Evolutionary conservation across 306 rosid species (phyloP).

Genomic region (Cucumis sativus): DNA sequence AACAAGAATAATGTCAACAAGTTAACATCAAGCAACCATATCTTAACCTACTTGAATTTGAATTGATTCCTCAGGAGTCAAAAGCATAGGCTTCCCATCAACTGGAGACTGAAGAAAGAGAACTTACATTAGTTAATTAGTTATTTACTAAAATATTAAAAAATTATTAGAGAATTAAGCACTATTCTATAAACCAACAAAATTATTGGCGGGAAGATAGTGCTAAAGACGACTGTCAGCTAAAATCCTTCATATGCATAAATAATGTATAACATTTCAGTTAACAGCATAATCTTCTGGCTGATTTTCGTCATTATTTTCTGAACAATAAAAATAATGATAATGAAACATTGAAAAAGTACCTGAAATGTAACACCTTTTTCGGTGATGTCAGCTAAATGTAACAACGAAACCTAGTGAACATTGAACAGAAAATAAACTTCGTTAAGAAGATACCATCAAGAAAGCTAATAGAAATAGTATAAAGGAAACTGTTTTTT

Average conservation of each 20-base stretch:
- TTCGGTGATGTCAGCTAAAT: constrained; percentile 95
- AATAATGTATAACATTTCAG: background rate
- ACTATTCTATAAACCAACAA: background rate
- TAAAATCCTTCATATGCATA: background rate
- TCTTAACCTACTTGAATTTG: constrained; percentile 65
- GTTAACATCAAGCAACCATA: background rate
- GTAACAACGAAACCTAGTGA: constrained; percentile 75
- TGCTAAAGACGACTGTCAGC: background rate
- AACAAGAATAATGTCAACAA: background rate
- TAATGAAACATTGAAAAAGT: background rate
- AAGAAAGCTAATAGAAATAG: background rate
- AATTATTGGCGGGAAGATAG: background rate
- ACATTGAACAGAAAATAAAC: constrained; percentile 15
- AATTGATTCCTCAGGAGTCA: constrained; percentile 94
- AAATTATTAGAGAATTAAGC: background rate
- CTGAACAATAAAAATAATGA: background rate
- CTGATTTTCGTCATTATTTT: no score
- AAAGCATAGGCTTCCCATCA: constrained; percentile 96
- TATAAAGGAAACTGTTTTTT: background rate
- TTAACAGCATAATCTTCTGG: no score
- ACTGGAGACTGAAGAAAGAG: constrained; percentile 64
- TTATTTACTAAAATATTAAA: no score
- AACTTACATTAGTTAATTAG: constrained; percentile 17
- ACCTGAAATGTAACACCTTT: constrained; percentile 99
- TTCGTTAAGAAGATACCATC: background rate